A percentile compares a stretch with the other conserved stretches of the same genome.
phyloP scores from a whole-genome alignment of 495 filamentous ascomycete genomes.

The Amphirosellinia nigrospora region DNA sequence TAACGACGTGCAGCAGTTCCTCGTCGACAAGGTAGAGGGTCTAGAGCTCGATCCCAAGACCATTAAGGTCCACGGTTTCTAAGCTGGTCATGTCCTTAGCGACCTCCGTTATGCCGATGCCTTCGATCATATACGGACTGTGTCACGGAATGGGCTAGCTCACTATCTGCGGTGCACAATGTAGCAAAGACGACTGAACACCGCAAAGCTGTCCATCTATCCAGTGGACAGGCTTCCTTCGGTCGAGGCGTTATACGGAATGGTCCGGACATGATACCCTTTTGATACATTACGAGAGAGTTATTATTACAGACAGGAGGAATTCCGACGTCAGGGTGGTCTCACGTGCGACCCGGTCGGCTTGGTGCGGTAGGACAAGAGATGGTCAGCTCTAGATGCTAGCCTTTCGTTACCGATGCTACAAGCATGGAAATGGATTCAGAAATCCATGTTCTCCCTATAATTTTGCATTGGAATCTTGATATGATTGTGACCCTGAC shows the following conservation, averaged over 20 bases:
- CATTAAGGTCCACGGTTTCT: conserved; percentile 94
- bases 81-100: conserved; percentile 51
- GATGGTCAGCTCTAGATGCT: conserved; percentile 7
- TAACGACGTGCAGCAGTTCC: conserved; percentile 97
- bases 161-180: conserved; percentile 24
- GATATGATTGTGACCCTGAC: not conserved
- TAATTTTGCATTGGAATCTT: not conserved
- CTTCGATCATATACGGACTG: conserved; percentile 30
- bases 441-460: conserved; percentile 16
- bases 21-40: conserved; percentile 92
- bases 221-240: conserved; percentile 40
- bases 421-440: conserved; percentile 17
- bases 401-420: conserved; percentile 21
- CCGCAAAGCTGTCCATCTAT: conserved; percentile 29
- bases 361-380: conserved; percentile 13
- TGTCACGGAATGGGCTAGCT: conserved; percentile 37
- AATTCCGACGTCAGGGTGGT: conserved; percentile 2
- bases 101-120: conserved; percentile 34
- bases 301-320: conserved; percentile 27
- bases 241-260: conserved; percentile 43
- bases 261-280: conserved; percentile 45
- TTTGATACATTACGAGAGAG: conserved; percentile 33
- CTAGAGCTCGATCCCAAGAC: conserved; percentile 91
- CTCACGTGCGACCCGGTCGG: conserved; percentile 5
- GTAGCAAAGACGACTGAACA: conserved; percentile 22